Evolutionary conservation across 1,284 basidiomycete species (phyloP), one percentile per base, ranked within the genome.

Genomic region (Tetrapyrgos nigripes): DNA sequence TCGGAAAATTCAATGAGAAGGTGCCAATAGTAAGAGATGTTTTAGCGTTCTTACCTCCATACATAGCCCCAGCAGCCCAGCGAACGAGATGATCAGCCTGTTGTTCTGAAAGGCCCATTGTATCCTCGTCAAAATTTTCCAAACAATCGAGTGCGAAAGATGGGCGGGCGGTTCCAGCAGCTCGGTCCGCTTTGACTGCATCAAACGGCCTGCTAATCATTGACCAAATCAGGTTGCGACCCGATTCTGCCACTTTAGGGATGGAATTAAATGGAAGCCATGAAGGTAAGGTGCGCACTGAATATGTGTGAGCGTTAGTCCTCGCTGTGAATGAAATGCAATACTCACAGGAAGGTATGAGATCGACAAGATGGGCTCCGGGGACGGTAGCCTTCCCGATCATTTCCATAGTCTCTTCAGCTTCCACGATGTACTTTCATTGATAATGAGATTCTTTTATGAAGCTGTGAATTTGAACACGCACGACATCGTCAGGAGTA

Each of bases 51-150:
- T 51, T 44, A 70, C 68, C 70, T 24, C 66, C 68, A 51, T 70
- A 70, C 70, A 70, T 61, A 8, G 70, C 47, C 9, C 66, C 70
- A 27, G 70, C 61, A 17, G 64, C 49, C 68, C 68, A 70, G n/a
- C 26, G 50, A 23, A 71, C 51, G 3, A 53, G 52, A 10, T 66
- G 51, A 13, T 66, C 50, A 53, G 56, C 33, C 27, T 56, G 4
- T 37, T 53, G 14, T 47, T 49, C 29, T 24, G 44, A 47, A 4
- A 55, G 19, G 11, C 44, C 28, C 21, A 19, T 26, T 13, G 45
- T 24, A n/a, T 29, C 56, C n/a, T 5, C 26, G n/a, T 60, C 57
- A 29, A 33, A 24, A 31, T 60, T 53, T 10, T 52, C 50, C 2
- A 71, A 59, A 50, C 62, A 62, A n/a, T 66, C 65, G 37, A 52